Conservation (phyloP, 176 grass and related monocot species). For the Tillandsia fasciculata region DNA sequence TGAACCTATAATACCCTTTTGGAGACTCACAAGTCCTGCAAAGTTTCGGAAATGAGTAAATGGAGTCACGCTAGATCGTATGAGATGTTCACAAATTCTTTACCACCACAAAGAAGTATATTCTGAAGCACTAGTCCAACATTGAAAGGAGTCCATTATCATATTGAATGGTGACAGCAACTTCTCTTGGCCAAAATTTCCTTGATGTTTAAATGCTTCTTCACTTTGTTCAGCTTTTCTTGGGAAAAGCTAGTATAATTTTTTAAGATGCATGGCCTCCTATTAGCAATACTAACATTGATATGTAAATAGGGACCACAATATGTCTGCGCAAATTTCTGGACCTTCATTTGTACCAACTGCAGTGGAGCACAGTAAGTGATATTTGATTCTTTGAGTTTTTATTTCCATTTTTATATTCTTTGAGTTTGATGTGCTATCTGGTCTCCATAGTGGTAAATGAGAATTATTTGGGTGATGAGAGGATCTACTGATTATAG, state of each 20-base stretch:
- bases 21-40: too few relatives aligned
- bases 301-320: slow-evolving; percentile 75
- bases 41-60: too few relatives aligned
- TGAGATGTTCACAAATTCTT: too few relatives aligned
- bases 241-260: neutral
- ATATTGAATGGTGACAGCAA: too few relatives aligned
- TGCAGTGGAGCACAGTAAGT: slow-evolving; percentile 99
- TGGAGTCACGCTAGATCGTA: too few relatives aligned
- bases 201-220: too few relatives aligned
- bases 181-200: neutral
- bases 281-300: slow-evolving; percentile 25
- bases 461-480: neutral
- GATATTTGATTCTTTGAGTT: slow-evolving; percentile 23
- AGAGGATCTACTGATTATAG: neutral
- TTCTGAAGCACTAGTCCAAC: too few relatives aligned
- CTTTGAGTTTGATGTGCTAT: neutral
- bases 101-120: too few relatives aligned
- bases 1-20: too few relatives aligned
- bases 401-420: neutral
- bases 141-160: too few relatives aligned
- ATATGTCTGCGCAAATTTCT: slow-evolving; percentile 99
- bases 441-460: neutral
- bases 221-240: neutral
- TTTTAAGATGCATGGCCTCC: slow-evolving; percentile 4
- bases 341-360: slow-evolving; percentile 92